Percentiles rank a stretch among this genome's conserved stretches.
phyloP scores from a whole-genome alignment of 169 alveolate species.

The Babesia divergens region DNA sequence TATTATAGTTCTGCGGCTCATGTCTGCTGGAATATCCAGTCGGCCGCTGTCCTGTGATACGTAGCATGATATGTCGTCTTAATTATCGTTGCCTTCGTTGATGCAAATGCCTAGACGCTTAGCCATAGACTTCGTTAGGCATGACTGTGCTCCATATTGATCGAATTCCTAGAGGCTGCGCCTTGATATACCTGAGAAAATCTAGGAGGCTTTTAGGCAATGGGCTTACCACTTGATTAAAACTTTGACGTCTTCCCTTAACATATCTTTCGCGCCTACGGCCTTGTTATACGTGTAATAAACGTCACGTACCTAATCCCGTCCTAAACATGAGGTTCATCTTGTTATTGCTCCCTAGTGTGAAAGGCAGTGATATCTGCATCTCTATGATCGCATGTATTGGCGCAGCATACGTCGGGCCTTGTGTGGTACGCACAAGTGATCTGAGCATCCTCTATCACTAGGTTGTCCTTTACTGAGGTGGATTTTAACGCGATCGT shows the following conservation, averaged over 20 bases:
- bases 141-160: neutral
- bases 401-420: neutral
- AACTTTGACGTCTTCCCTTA: neutral
- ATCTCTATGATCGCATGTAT: neutral
- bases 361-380: slow-evolving; percentile 14
- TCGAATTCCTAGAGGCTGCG: neutral
- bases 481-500: neutral
- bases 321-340: slow-evolving; percentile 11
- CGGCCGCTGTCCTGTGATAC: no score
- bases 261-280: neutral
- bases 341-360: neutral
- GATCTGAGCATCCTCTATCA: slow-evolving; percentile 19
- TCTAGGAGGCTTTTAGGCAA: no score
- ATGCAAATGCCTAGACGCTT: neutral
- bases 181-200: neutral
- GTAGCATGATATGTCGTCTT: no score
- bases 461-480: slow-evolving; percentile 12
- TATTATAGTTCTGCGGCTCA: neutral
- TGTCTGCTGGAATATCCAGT: no score
- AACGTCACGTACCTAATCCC: neutral
- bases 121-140: neutral
- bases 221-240: slow-evolving; percentile 25
- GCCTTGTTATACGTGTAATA: neutral
- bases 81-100: no score
- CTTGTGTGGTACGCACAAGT: neutral